A percentile compares a stretch with the other conserved stretches of the same genome.
Conservation (phyloP, 2,329 filamentous ascomycete genomes). For the Claviceps cyperi region DNA sequence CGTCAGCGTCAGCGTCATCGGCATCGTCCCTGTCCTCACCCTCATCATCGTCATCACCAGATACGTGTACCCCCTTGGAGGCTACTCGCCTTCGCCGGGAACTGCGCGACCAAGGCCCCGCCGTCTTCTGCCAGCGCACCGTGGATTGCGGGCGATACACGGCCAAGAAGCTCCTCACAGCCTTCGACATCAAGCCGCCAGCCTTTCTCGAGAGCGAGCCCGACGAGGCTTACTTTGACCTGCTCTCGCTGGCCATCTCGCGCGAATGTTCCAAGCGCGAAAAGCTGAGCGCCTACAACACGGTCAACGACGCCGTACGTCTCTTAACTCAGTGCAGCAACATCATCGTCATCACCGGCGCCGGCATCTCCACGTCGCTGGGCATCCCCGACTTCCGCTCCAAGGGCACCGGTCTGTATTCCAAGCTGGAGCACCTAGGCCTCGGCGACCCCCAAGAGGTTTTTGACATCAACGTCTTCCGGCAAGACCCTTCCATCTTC, state of each 20-base stretch:
- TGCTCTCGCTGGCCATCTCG: slow-evolving; percentile 64
- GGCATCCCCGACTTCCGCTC: slow-evolving; percentile 96
- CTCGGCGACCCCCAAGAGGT: slow-evolving; percentile 81
- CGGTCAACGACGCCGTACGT: slow-evolving; percentile 70
- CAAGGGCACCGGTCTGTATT: slow-evolving; percentile 82
- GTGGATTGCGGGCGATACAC: slow-evolving; percentile 55
- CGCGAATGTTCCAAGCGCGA: slow-evolving; percentile 69
- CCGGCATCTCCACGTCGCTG: slow-evolving; percentile 90
- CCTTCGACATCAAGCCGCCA: slow-evolving; percentile 66
- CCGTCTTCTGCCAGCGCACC: slow-evolving; percentile 60
- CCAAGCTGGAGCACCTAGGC: slow-evolving; percentile 65
- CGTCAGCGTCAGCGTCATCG: not conserved
- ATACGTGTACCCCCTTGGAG: slow-evolving; percentile 53
- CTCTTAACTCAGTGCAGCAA: slow-evolving; percentile 63
- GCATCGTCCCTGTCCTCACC: not conserved
- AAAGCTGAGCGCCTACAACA: slow-evolving; percentile 69
- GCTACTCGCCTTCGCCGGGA: slow-evolving; percentile 52
- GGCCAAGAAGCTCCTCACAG: slow-evolving; percentile 71
- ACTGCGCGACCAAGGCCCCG: slow-evolving; percentile 62
- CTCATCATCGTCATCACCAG: slow-evolving; percentile 16
- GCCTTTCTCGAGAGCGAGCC: slow-evolving; percentile 50
- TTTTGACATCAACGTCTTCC: slow-evolving; percentile 81
- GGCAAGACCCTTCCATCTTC: slow-evolving; percentile 75
- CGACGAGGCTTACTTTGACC: slow-evolving; percentile 59
- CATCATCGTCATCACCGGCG: slow-evolving; percentile 87